Evolutionary conservation across 495 filamentous ascomycete species (phyloP).

Genomic region (Apiosordaria backusii): DNA sequence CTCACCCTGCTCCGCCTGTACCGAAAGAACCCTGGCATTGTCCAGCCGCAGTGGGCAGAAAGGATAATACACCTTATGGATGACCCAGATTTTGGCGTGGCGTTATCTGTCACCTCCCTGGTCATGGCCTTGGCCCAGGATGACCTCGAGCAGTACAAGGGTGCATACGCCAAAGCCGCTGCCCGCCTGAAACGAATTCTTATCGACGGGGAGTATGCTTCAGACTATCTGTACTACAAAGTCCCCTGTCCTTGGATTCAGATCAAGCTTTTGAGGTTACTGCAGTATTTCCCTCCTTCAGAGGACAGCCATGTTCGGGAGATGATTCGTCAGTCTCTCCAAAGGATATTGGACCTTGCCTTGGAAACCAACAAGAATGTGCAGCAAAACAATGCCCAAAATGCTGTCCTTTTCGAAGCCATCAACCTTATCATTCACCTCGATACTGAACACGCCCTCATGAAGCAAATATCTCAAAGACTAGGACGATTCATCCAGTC

Average conservation of each 20-base stretch:
- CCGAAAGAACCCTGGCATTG: constrained; percentile 87
- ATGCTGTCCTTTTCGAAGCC: constrained; percentile 96
- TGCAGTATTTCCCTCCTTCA: constrained; percentile 93
- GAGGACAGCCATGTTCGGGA: constrained; percentile 90
- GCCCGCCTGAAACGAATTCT: constrained; percentile 82
- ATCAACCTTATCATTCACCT: constrained; percentile 98
- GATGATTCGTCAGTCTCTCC: constrained; percentile 86
- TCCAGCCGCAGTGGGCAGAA: constrained; percentile 95
- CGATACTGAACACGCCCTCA: constrained; percentile 92
- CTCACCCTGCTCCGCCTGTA: constrained; percentile 93
- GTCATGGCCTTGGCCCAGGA: constrained; percentile 96
- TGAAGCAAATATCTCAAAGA: constrained; percentile 94
- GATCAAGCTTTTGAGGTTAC: constrained; percentile 82
- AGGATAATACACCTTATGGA: constrained; percentile 98
- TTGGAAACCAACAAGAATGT: constrained; percentile 97
- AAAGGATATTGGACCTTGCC: constrained; percentile 83
- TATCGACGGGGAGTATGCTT: constrained; percentile 79
- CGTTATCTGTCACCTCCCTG: constrained; percentile 90
- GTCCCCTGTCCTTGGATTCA: constrained; percentile 99
- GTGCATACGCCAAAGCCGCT: constrained; percentile 89
- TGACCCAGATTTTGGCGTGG: constrained; percentile 90
- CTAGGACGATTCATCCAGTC: constrained; percentile 96
- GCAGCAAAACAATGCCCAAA: constrained; percentile 99
- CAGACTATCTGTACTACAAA: constrained; percentile 97
- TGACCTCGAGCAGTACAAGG: constrained; percentile 87